Conservation (phyloP, 345 rosid species). For the Lumnitzera littorea region DNA sequence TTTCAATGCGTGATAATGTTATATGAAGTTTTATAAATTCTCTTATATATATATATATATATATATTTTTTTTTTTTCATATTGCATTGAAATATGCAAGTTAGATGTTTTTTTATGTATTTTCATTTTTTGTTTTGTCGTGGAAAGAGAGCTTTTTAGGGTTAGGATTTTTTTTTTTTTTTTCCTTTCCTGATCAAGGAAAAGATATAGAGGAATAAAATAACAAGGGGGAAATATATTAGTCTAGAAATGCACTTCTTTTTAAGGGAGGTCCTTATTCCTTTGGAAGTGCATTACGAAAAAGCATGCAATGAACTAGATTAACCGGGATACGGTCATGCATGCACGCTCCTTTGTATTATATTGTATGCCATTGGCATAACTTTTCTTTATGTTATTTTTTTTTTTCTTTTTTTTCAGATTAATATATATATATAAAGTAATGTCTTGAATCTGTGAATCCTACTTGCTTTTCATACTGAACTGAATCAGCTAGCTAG, state of each 20-base stretch:
- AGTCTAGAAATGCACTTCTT: conserved; percentile 11
- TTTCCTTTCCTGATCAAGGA: background rate
- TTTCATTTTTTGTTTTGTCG: background rate
- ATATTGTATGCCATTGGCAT: no score
- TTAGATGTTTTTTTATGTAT: conserved; percentile 2
- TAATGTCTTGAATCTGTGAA: no score
- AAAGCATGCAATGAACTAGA: no score
- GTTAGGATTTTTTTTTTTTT: conserved; percentile 11
- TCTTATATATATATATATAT: background rate
- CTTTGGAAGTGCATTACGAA: no score
- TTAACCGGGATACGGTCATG: no score
- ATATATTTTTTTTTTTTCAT: conserved; percentile 8
- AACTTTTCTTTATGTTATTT: no score
- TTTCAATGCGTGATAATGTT: background rate
- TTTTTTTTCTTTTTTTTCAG: no score
- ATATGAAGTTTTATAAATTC: background rate
- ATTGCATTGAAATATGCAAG: conserved; percentile 17
- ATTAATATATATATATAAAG: no score
- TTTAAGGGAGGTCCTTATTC: conserved; percentile 4
- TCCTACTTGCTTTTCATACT: no score
- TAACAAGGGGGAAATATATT: conserved; percentile 4
- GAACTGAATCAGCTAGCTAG: no score
- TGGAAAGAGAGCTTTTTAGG: conserved; percentile 6
- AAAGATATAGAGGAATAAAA: conserved; percentile 12
- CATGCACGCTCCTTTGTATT: no score